These are phyloP conservation scores for Ramalina intermedia DNA, from an alignment of 495 filamentous ascomycete species.

Conservation along the genomic window DNA sequence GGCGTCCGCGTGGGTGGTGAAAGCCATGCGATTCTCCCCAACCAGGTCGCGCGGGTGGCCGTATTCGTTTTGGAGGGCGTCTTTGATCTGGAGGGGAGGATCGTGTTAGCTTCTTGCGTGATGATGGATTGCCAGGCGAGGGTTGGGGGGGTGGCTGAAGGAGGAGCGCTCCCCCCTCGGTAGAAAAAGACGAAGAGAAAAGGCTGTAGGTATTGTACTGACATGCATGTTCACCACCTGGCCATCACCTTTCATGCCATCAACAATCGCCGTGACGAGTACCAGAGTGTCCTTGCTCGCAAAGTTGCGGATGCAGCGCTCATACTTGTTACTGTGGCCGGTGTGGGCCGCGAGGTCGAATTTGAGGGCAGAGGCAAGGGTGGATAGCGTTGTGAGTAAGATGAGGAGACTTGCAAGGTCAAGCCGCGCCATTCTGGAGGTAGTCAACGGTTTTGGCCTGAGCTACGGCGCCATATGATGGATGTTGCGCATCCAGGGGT, in stretches of 20 bases:
- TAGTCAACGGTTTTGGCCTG: too few species aligned
- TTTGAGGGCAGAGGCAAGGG: constrained; percentile 64
- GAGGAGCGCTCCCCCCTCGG: neutral
- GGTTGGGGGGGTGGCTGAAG: neutral
- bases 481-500: too few species aligned
- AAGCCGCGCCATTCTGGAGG: too few species aligned
- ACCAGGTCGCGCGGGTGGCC: constrained; percentile 78
- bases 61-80: constrained; percentile 91
- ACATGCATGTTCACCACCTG: constrained; percentile 93
- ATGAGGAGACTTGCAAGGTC: neutral
- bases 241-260: constrained; percentile 78
- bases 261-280: constrained; percentile 89
- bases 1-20: constrained; percentile 86
- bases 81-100: constrained; percentile 57
- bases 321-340: constrained; percentile 44
- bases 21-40: constrained; percentile 84
- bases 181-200: neutral
- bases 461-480: too few species aligned
- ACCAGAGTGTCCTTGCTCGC: constrained; percentile 85
- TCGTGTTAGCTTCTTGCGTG: constrained; percentile 1
- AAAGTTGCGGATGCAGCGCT: constrained; percentile 95
- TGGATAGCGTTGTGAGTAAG: constrained; percentile 24
- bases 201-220: constrained; percentile 35
- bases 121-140: neutral
- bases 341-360: constrained; percentile 74